Conservation (phyloP, 805 yeast species). For the Candida qinlingensis region DNA sequence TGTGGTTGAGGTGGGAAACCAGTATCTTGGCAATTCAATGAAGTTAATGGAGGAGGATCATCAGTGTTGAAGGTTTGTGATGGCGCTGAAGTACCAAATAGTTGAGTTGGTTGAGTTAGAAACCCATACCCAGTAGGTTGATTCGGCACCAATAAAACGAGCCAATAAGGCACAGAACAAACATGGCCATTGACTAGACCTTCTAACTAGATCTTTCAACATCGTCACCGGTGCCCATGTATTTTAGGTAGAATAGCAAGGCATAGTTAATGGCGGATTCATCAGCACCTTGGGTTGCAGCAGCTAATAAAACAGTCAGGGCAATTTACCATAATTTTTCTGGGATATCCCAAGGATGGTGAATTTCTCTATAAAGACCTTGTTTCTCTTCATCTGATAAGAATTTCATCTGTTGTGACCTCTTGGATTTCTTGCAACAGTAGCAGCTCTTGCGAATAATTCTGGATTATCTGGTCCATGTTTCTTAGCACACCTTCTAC, state of each 20-base stretch:
- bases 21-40: constrained; percentile 17
- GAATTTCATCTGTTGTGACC: constrained; percentile 54
- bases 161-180: constrained; percentile 54
- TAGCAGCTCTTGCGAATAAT: constrained; percentile 60
- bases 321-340: constrained; percentile 48
- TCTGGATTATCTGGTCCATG: constrained; percentile 43
- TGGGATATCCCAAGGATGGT: constrained; percentile 42
- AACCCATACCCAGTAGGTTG: constrained; percentile 35
- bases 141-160: constrained; percentile 42
- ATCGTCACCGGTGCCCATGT: constrained; percentile 44
- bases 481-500: constrained; percentile 55
- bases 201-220: constrained; percentile 44
- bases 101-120: constrained; percentile 9
- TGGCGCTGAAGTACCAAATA: constrained; percentile 1
- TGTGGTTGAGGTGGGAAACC: constrained; percentile 27
- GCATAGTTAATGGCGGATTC: constrained; percentile 76
- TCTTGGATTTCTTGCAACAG: constrained; percentile 57
- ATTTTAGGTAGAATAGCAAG: constrained; percentile 50
- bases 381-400: constrained; percentile 50
- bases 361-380: constrained; percentile 40
- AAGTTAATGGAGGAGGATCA: constrained; percentile 5
- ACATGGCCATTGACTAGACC: constrained; percentile 71
- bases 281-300: constrained; percentile 79
- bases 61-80: not conserved
- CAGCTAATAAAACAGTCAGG: constrained; percentile 68